A percentile compares a stretch with the other conserved stretches of the same genome.
Evolutionary conservation across 345 rosid species (phyloP).

Genomic region (Zanthoxylum bungeanum): DNA sequence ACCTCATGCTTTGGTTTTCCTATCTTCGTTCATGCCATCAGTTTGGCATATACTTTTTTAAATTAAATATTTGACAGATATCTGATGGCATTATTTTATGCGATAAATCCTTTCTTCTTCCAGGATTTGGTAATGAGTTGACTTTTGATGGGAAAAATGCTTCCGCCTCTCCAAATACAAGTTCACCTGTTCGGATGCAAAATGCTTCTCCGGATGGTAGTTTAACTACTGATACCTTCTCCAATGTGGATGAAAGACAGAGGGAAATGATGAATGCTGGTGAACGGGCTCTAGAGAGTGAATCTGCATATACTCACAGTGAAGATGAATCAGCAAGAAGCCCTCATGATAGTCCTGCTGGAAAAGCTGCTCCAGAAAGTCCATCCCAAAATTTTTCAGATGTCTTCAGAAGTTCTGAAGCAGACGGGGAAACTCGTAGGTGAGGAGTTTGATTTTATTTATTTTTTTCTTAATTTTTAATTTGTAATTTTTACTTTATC

Average conservation of each 20-base stretch:
- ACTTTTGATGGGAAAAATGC: constrained; percentile 46
- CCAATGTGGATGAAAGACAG: constrained; percentile 47
- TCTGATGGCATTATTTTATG: constrained; percentile 16
- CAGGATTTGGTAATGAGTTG: constrained; percentile 89
- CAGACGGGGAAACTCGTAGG: constrained; percentile 55
- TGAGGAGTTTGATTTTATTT: constrained; percentile 12
- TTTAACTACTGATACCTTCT: constrained; percentile 45
- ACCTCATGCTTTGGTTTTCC: background rate
- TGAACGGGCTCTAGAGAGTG: constrained; percentile 54
- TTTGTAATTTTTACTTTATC: no score
- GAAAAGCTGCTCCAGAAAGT: constrained; percentile 53
- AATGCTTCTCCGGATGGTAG: constrained; percentile 49
- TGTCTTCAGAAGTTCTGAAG: constrained; percentile 53
- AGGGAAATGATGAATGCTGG: constrained; percentile 38
- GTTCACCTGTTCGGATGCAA: constrained; percentile 42
- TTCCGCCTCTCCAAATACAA: constrained; percentile 31
- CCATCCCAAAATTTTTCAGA: constrained; percentile 66
- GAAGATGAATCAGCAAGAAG: constrained; percentile 86
- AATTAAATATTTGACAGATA: constrained; percentile 4
- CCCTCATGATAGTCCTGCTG: constrained; percentile 75
- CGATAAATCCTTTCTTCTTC: constrained; percentile 15
- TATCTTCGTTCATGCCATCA: constrained; percentile 1
- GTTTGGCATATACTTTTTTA: constrained; percentile 2
- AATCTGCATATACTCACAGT: constrained; percentile 58
- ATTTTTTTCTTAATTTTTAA: no score